Conservation (phyloP, 2,329 filamentous ascomycete genomes). For the Exophiala bonariae region DNA sequence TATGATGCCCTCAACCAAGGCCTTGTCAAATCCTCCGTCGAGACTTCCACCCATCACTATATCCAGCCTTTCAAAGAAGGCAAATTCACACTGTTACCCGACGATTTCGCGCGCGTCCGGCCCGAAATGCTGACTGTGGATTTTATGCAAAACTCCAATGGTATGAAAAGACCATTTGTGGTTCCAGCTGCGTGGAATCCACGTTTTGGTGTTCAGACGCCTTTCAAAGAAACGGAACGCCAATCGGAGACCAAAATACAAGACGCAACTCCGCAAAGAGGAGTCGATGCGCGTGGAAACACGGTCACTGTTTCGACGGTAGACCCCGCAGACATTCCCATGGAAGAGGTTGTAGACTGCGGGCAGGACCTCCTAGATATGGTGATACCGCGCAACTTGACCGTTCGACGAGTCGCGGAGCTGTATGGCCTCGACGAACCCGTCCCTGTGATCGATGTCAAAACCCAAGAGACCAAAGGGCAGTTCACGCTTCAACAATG, state of each 20-base stretch:
- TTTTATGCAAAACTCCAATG: slow-evolving; percentile 61
- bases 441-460: slow-evolving; percentile 66
- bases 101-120: slow-evolving; percentile 63
- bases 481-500: slow-evolving; percentile 66
- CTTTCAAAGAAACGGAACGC: not conserved
- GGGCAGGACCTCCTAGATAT: slow-evolving; percentile 67
- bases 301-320: too few relatives aligned
- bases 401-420: slow-evolving; percentile 63
- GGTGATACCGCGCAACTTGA: slow-evolving; percentile 65
- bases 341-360: slow-evolving; percentile 54
- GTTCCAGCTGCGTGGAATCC: slow-evolving; percentile 64
- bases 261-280: too few relatives aligned
- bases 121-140: slow-evolving; percentile 64
- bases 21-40: slow-evolving; percentile 63
- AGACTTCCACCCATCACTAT: slow-evolving; percentile 67
- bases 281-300: too few relatives aligned
- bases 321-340: slow-evolving; percentile 21
- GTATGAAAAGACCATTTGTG: slow-evolving; percentile 67
- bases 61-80: slow-evolving; percentile 67
- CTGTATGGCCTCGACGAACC: slow-evolving; percentile 63
- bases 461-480: slow-evolving; percentile 65
- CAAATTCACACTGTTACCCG: slow-evolving; percentile 59
- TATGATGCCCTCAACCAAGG: slow-evolving; percentile 69
- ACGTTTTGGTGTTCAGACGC: slow-evolving; percentile 34
- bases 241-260: not conserved